A percentile compares a stretch with the other conserved stretches of the same genome.
These are phyloP conservation scores for Perkinsus olseni DNA, from an alignment of 169 alveolate genomes.

Conservation along the genomic window DNA sequence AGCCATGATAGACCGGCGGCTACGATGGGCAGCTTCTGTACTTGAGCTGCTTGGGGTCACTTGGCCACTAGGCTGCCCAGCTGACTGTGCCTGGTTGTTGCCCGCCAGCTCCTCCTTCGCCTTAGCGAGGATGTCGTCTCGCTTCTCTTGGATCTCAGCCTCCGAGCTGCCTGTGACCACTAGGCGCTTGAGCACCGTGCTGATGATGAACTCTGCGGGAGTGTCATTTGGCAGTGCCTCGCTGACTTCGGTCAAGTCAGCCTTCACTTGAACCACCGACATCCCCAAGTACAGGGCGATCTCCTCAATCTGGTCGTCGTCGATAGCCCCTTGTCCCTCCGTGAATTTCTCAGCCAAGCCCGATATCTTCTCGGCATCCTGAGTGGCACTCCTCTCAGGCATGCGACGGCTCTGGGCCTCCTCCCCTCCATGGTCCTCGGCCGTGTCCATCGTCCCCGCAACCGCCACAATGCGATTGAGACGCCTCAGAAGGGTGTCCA, in stretches of 20 bases:
- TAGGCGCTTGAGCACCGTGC: not conserved
- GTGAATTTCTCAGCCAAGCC: not conserved
- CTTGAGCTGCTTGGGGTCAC: not conserved
- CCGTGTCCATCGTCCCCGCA: not conserved
- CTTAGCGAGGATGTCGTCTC: not conserved
- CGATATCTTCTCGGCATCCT: not conserved
- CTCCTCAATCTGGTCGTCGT: not conserved
- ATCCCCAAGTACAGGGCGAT: not conserved
- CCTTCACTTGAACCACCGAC: not conserved
- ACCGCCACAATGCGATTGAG: not conserved
- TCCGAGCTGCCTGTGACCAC: not conserved
- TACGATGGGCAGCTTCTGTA: not conserved
- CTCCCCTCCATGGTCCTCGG: not conserved
- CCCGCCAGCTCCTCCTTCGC: not conserved
- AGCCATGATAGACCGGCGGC: not conserved
- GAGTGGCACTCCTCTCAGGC: not conserved
- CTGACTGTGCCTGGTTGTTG: not conserved
- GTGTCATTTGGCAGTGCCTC: not conserved
- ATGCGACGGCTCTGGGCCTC: not conserved
- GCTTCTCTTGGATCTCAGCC: not conserved
- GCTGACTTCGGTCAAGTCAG: not conserved
- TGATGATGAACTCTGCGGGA: not conserved
- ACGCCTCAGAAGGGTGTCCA: not conserved
- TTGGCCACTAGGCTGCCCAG: not conserved
- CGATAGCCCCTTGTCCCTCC: not conserved